Evolutionary conservation across 352 stramenopile genomes (phyloP), one percentile per base, ranked within the genome.

Genomic region (Globisporangium ultimum): DNA sequence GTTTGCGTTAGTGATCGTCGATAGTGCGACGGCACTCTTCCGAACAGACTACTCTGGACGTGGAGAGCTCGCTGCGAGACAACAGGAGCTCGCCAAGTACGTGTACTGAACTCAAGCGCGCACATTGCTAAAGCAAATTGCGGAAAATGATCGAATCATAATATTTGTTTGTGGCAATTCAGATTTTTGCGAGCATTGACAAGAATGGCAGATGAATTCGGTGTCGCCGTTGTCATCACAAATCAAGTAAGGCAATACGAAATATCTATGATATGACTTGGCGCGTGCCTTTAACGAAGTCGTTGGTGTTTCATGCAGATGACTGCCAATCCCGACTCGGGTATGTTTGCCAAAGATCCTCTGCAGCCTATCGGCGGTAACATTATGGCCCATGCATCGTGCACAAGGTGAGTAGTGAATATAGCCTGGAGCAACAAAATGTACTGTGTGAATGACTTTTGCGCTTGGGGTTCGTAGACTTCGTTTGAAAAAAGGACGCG

Each of bases 21-120:
- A 99, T 74, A 98, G 88, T 67, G 97, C 97, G 0, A 99, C 97
- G 0, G 96, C 96, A 3, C 67, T 99, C 8, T 99, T 98, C 75
- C 84, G 98, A 55, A 99, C 97, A 45, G 98, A 99, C 78, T 99
- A 99, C 68, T 98, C 84, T 6, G 97, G 98, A 13, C 91, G 98
- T 72, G 97, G 97, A 40, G 98, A 99, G 64, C 80, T 99, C 14
- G 97, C 94, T 2, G 96, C 98, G 54, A 80, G 97, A 60, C 87
- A 96, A 49, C 88, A 96, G 51, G 80, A 94, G 62, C 66, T 96
- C 14, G 84, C 86, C 32, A 93, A 93, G 78, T 92, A 76, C 55
- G 71, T 64, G 6, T 6, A 1, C 50, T 46, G 45, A 28, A 18
- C 17, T 21, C 12, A 14, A 18, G 24, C 24, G 12, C 12, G 18